These are phyloP conservation scores for Backusella morwellensis DNA, from an alignment of 192 early-diverging fungal genomes.

Conservation along the genomic window DNA sequence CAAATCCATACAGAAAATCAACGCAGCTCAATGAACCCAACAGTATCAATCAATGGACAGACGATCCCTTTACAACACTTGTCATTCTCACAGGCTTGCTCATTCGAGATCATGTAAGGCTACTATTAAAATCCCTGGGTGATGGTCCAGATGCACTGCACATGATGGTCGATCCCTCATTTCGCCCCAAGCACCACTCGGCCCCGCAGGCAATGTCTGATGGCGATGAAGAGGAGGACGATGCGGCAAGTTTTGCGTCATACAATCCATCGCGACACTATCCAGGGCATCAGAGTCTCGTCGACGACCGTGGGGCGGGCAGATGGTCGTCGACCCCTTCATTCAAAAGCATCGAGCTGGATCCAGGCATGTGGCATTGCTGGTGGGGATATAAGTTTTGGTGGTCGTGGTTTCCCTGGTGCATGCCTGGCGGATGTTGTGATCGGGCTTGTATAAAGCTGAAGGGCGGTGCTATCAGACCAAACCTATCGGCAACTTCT, in stretches of 20 bases:
- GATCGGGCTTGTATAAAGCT: background rate
- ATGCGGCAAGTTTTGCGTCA: background rate
- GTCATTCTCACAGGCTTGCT: slow-evolving; percentile 7
- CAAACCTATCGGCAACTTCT: background rate
- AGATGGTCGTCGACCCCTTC: slow-evolving; percentile 1
- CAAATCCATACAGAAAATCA: slow-evolving; percentile 8
- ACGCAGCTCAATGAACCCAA: background rate
- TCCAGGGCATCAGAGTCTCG: background rate
- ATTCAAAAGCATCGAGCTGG: slow-evolving; percentile 11
- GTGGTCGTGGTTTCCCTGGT: slow-evolving; percentile 14
- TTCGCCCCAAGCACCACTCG: background rate
- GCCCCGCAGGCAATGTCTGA: background rate
- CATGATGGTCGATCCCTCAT: background rate
- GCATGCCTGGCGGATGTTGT: slow-evolving; percentile 15
- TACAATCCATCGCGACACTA: background rate
- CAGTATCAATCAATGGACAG: background rate
- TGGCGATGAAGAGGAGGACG: background rate
- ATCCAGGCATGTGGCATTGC: slow-evolving; percentile 8
- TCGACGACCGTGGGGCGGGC: background rate
- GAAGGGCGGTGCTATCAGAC: background rate
- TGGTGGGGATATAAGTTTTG: slow-evolving; percentile 17
- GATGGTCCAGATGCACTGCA: slow-evolving; percentile 1
- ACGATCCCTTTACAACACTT: slow-evolving; percentile 14
- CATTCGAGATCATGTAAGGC: background rate
- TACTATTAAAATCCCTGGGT: slow-evolving; percentile 1